These are phyloP conservation scores for Rosellinia necatrix DNA, from an alignment of 2,329 filamentous ascomycete genomes.

Conservation along the genomic window DNA sequence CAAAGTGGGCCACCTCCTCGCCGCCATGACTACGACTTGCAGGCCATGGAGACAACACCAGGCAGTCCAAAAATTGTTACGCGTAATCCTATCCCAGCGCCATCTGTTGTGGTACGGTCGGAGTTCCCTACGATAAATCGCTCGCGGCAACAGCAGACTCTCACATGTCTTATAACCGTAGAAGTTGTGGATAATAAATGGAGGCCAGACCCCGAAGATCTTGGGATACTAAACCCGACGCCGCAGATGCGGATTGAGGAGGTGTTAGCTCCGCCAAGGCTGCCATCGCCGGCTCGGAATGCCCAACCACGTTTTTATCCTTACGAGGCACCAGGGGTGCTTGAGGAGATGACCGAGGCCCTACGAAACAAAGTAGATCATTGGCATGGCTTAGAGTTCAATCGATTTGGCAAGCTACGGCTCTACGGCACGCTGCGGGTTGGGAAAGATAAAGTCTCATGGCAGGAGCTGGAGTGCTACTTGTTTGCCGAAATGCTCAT, in stretches of 20 bases:
- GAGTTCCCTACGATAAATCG: conserved; percentile 94
- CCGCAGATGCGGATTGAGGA: conserved; percentile 57
- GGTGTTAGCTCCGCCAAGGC: conserved; percentile 52
- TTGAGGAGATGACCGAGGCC: conserved; percentile 86
- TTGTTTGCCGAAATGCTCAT: conserved; percentile 99
- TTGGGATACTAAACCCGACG: conserved; percentile 58
- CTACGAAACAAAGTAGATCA: conserved; percentile 90
- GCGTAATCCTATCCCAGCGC: conserved; percentile 87
- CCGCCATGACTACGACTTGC: conserved; percentile 91
- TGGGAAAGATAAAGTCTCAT: conserved; percentile 93
- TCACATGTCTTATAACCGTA: conserved; percentile 92
- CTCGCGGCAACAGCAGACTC: conserved; percentile 89
- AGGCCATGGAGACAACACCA: conserved; percentile 90
- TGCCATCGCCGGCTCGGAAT: conserved; percentile 63
- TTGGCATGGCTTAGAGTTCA: conserved; percentile 96
- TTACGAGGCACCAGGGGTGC: conserved; percentile 74
- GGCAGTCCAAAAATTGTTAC: conserved; percentile 72
- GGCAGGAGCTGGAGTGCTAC: conserved; percentile 97
- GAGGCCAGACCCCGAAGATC: conserved; percentile 81
- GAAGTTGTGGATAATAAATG: conserved; percentile 94
- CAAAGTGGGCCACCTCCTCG: conserved; percentile 70
- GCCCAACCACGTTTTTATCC: conserved; percentile 65
- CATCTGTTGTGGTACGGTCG: conserved; percentile 90
- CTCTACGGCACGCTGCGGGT: conserved; percentile 89
- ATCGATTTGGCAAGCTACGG: conserved; percentile 87